Evolutionary conservation across 805 yeast species (phyloP), one percentile per base, ranked within the genome.

Genomic region (Torulaspora franciscae): DNA sequence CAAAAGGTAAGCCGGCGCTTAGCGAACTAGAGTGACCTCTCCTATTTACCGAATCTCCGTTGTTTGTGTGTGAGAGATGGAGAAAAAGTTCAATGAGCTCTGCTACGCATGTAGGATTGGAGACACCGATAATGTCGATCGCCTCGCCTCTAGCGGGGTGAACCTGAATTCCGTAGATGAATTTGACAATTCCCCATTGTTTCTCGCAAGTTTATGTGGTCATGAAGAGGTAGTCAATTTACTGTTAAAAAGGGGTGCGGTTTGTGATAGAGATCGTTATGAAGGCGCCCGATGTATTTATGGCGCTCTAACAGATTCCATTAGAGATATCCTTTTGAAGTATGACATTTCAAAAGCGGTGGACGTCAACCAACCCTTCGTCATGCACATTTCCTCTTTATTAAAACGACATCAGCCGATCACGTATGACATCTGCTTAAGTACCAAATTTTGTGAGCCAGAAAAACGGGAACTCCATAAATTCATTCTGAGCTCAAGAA

Each of bases 271-370:
- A 56, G 91, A 85, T 58, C 81, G 89, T n/a, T 80, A 80, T 56
- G 85, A 84, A 60, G 93, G 95, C 2, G 86, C 83, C 9, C 71
- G 85, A 35, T 84, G 91, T 52, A 71, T 85, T 2, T 84, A 85
- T 56, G 93, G 90, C 2, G 93, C 95, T 0, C 64, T 85, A 45
- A 85, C 75, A 13, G 88, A 83, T 57, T 61, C 68, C 3, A 85
- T 85, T 23, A 64, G 89, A 37, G 73, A 75, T 32, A 59, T 83
- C 15, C 63, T 85, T 41, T 57, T 81, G 14, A 70, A 76, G 32
- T 80, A 71, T 57, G 89, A 83, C 58, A 75, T 84, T 35, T 76
- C 85, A 5, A 85, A 81, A 55, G 77, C 81, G 0, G 81, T 81
- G 11, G 89, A 85, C 59, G 62, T 72, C 10, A 69, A 72, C 10